Evolutionary conservation across 2,329 filamentous ascomycete species (phyloP).

Genomic region (Aspergillus pseudoviridinutans): DNA sequence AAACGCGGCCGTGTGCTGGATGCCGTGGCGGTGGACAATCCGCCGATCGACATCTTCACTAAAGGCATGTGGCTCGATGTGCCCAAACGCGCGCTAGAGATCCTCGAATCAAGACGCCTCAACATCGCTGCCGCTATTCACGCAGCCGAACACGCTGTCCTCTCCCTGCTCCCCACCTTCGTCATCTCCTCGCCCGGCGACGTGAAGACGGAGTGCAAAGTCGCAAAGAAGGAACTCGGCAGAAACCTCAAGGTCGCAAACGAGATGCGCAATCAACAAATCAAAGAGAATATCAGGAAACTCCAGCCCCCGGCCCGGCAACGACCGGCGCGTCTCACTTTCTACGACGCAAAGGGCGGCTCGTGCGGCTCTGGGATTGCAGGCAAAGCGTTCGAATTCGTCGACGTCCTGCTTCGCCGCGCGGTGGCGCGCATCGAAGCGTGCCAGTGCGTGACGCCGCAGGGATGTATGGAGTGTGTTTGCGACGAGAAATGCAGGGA

Average conservation of each 20-base stretch:
- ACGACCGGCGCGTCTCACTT: slow-evolving; percentile 80
- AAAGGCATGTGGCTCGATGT: slow-evolving; percentile 97
- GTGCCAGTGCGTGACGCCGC: slow-evolving; percentile 63
- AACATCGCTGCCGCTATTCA: slow-evolving; percentile 89
- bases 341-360: slow-evolving; percentile 93
- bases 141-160: slow-evolving; percentile 86
- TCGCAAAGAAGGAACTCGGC: slow-evolving; percentile 80
- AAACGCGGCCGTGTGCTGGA: slow-evolving; percentile 80
- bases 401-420: slow-evolving; percentile 71
- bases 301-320: slow-evolving; percentile 55
- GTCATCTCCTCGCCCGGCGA: slow-evolving; percentile 87
- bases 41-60: slow-evolving; percentile 76
- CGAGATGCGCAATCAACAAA: slow-evolving; percentile 9
- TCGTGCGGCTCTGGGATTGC: slow-evolving; percentile 78
- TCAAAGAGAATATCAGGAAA: slow-evolving; percentile 10
- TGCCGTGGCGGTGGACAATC: slow-evolving; percentile 88
- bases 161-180: slow-evolving; percentile 84
- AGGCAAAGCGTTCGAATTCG: slow-evolving; percentile 89
- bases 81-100: slow-evolving; percentile 71
- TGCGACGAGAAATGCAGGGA: slow-evolving; percentile 80
- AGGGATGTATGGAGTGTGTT: slow-evolving; percentile 88
- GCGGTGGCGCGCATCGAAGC: slow-evolving; percentile 71
- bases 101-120: slow-evolving; percentile 67
- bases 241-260: slow-evolving; percentile 42
- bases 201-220: slow-evolving; percentile 91